Conservation (phyloP, 768 basidiomycete species). For the Coprinopsis marcescibilis region DNA sequence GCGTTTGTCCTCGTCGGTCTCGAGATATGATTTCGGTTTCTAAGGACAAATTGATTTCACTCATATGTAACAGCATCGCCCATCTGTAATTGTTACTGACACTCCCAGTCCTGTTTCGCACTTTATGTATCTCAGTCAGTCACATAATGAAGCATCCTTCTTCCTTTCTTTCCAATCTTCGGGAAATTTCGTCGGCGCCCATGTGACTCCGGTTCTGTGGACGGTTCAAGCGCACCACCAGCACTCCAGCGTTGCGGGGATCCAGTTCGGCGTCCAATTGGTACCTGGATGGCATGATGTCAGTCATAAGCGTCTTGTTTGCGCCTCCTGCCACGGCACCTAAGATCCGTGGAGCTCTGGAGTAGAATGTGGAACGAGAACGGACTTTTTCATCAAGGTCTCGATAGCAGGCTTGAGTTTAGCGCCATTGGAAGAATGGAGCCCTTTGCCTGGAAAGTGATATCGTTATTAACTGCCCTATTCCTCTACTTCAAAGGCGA, state of each 20-base stretch:
- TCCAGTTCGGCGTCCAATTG: slow-evolving; percentile 70
- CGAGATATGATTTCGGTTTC: slow-evolving; percentile 49
- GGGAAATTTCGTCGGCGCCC: slow-evolving; percentile 53
- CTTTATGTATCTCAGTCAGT: slow-evolving; percentile 7
- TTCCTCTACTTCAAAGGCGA: not conserved
- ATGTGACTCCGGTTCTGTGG: slow-evolving; percentile 32
- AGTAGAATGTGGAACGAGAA: not conserved
- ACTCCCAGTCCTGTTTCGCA: not conserved
- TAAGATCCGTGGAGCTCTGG: too few relatives aligned
- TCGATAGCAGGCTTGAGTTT: slow-evolving; percentile 93
- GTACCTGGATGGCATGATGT: slow-evolving; percentile 40
- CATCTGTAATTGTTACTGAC: not conserved
- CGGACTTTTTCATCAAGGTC: slow-evolving; percentile 76
- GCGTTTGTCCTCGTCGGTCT: slow-evolving; percentile 82
- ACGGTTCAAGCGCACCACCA: slow-evolving; percentile 65
- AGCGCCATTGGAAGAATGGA: slow-evolving; percentile 74
- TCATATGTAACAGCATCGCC: not conserved
- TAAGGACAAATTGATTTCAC: not conserved
- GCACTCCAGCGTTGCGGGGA: slow-evolving; percentile 75
- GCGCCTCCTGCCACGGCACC: too few relatives aligned
- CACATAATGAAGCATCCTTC: slow-evolving; percentile 72
- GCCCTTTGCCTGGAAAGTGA: slow-evolving; percentile 63
- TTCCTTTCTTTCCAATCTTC: slow-evolving; percentile 44
- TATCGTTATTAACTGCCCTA: not conserved
- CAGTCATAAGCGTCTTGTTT: not conserved